Evolutionary conservation across 495 filamentous ascomycete species (phyloP).

Genomic region (Penicillium riverlandense): DNA sequence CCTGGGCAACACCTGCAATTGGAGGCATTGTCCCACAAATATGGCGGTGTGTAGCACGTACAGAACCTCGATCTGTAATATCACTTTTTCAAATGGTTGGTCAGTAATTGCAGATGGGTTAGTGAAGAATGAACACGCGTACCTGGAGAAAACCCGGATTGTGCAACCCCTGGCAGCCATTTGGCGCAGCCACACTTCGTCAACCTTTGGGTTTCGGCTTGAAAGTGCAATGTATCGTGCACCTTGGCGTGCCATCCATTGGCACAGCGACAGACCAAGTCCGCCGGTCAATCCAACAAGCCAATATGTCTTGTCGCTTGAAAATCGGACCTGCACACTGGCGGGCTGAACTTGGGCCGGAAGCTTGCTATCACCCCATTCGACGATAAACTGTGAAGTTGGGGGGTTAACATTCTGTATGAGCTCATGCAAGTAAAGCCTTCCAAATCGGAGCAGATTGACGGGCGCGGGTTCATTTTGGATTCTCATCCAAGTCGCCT

Average conservation of each 20-base stretch:
- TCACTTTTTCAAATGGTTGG: background rate
- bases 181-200: slow-evolving; percentile 38
- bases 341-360: slow-evolving; percentile 10
- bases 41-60: slow-evolving; percentile 30
- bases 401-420: background rate
- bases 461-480: slow-evolving; percentile 1
- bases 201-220: slow-evolving; percentile 48
- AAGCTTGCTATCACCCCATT: slow-evolving; percentile 3
- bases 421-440: slow-evolving; percentile 1
- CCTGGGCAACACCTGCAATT: slow-evolving; percentile 48
- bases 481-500: slow-evolving; percentile 3
- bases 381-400: slow-evolving; percentile 7
- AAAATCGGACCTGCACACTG: slow-evolving; percentile 9
- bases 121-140: slow-evolving; percentile 2
- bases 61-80: slow-evolving; percentile 15
- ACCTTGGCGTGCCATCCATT: slow-evolving; percentile 48
- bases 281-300: slow-evolving; percentile 51
- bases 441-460: slow-evolving; percentile 4
- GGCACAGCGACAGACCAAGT: slow-evolving; percentile 51
- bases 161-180: slow-evolving; percentile 17
- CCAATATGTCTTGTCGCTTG: slow-evolving; percentile 44
- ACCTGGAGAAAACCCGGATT: slow-evolving; percentile 14
- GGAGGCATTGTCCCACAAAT: slow-evolving; percentile 30
- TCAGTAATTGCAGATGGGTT: background rate
- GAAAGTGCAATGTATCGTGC: slow-evolving; percentile 48